These are phyloP conservation scores for Cupressus sempervirens DNA, from an alignment of 75 land plant species.

Conservation along the genomic window DNA sequence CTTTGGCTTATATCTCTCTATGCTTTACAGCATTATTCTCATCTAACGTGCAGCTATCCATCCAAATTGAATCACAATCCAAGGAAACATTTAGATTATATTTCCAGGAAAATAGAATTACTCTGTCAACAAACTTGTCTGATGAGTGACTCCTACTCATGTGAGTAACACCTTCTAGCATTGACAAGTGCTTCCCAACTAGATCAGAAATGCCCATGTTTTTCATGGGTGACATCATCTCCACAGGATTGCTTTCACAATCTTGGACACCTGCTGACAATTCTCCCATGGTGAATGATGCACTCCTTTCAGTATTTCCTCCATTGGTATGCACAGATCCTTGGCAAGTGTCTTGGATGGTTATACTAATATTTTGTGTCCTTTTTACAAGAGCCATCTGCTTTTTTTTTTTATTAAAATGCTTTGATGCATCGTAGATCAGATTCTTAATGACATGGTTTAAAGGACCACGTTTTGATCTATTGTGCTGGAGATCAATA, in stretches of 20 bases:
- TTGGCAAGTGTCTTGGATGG: neutral
- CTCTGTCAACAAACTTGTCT: neutral
- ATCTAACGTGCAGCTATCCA: neutral
- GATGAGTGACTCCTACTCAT: neutral
- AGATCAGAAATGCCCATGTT: neutral
- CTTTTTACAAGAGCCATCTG: neutral
- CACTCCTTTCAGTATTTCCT: neutral
- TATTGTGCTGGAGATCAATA: neutral
- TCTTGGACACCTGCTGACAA: neutral
- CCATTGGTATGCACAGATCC: neutral
- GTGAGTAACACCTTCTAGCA: neutral
- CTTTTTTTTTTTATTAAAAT: neutral
- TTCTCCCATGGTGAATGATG: neutral
- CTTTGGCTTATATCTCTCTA: neutral
- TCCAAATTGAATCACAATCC: neutral
- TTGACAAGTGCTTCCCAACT: neutral
- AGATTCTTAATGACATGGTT: neutral
- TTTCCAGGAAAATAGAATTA: neutral
- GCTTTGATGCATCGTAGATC: neutral
- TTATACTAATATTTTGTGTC: neutral
- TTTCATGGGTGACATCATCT: neutral
- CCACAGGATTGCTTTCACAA: neutral
- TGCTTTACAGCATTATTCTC: neutral
- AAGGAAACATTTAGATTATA: neutral
- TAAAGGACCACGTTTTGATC: neutral